These are phyloP conservation scores for Myochromella boudieri DNA, from an alignment of 768 basidiomycete genomes.

Conservation along the genomic window DNA sequence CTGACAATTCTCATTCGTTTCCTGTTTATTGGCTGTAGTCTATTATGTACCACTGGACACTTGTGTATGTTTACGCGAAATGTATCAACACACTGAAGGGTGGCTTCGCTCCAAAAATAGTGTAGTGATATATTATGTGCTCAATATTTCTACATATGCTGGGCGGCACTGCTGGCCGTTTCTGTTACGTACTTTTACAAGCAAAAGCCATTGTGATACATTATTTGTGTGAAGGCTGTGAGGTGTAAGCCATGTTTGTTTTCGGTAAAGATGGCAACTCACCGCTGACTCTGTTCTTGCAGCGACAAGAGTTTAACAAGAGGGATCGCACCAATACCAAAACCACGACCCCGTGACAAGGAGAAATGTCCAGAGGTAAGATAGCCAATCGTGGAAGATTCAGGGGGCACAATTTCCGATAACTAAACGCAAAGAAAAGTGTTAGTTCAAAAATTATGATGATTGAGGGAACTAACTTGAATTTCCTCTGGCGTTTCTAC, in stretches of 20 bases:
- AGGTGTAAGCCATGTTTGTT: neutral
- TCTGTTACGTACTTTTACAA: slow-evolving; percentile 68
- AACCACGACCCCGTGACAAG: slow-evolving; percentile 72
- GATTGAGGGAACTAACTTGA: slow-evolving; percentile 22
- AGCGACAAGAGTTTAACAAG: slow-evolving; percentile 52
- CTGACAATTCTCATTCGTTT: neutral
- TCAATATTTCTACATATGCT: slow-evolving; percentile 41
- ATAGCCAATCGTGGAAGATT: slow-evolving; percentile 67
- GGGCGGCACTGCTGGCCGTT: slow-evolving; percentile 53
- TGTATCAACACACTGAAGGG: no score
- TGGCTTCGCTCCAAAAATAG: neutral
- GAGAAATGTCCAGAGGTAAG: slow-evolving; percentile 85
- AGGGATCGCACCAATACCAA: slow-evolving; percentile 74
- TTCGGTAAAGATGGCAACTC: neutral
- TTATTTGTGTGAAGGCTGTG: slow-evolving; percentile 27
- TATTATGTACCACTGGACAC: slow-evolving; percentile 4
- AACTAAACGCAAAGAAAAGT: slow-evolving; percentile 33
- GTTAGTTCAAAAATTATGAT: no score
- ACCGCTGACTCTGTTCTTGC: slow-evolving; percentile 46
- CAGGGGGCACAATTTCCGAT: slow-evolving; percentile 38
- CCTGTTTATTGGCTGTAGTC: slow-evolving; percentile 1
- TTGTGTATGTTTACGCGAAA: slow-evolving; percentile 7
- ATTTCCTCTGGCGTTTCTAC: slow-evolving; percentile 30
- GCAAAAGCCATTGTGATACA: slow-evolving; percentile 27
- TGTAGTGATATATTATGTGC: slow-evolving; percentile 9